Percentiles rank a stretch among this genome's conserved stretches.
Conservation (phyloP, 352 stramenopile species). For the Blastocystis sp. region DNA sequence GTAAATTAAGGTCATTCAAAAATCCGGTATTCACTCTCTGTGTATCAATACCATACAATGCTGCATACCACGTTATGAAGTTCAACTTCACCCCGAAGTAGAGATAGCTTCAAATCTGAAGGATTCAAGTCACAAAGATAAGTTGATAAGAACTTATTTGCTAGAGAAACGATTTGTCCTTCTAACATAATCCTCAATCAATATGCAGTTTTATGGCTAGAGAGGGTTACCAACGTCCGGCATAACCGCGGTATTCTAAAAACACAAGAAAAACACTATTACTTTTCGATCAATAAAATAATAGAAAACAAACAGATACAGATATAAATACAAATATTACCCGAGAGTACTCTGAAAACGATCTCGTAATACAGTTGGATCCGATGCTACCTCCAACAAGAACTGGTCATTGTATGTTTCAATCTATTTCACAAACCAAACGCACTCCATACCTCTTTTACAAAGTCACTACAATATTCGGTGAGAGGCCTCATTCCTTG, state of each 20-base stretch:
- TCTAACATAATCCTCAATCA: constrained; percentile 8
- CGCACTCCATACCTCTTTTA: background rate
- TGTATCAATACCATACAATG: background rate
- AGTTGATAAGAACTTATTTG: constrained; percentile 49
- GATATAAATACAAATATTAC: too few relatives aligned
- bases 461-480: background rate
- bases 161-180: constrained; percentile 12
- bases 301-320: background rate
- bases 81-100: background rate
- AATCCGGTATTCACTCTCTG: constrained; percentile 46
- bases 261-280: background rate
- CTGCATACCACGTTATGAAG: constrained; percentile 27
- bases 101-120: constrained; percentile 19
- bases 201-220: background rate
- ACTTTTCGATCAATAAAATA: background rate
- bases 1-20: constrained; percentile 30
- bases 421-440: background rate
- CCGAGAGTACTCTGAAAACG: background rate
- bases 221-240: background rate
- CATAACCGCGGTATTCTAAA: constrained; percentile 24
- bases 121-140: constrained; percentile 22
- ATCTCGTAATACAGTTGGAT: background rate
- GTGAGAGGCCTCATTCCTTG: background rate
- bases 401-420: constrained; percentile 12
- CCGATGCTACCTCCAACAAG: background rate